Evolutionary conservation across 331 rosid species (phyloP).

Genomic region (Acacia concinna): DNA sequence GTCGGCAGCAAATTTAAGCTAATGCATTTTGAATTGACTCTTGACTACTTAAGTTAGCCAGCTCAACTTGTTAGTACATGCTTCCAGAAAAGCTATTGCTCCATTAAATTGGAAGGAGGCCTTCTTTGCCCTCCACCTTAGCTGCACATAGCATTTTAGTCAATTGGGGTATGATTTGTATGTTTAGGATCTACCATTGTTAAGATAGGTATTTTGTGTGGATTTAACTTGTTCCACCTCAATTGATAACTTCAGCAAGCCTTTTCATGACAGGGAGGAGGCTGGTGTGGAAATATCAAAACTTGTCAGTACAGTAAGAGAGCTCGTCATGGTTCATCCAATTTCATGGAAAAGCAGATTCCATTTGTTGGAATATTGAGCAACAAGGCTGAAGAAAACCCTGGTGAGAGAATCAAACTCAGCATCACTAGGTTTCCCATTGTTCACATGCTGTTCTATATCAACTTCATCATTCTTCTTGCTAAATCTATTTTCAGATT

Average conservation of each 20-base stretch:
- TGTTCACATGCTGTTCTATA: constrained; percentile 16
- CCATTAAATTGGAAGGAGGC: background rate
- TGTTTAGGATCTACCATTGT: background rate
- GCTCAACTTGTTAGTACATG: no score
- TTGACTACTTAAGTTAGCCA: no score
- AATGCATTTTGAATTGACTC: constrained; percentile 20
- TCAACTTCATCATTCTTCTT: constrained; percentile 18
- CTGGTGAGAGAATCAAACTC: constrained; percentile 48
- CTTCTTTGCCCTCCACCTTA: background rate
- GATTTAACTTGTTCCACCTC: constrained; percentile 19
- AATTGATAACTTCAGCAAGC: constrained; percentile 13
- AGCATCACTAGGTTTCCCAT: background rate
- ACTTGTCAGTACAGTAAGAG: constrained; percentile 72
- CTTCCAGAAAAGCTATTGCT: background rate
- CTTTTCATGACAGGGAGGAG: constrained; percentile 66
- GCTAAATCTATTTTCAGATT: constrained; percentile 53
- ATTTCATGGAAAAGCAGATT: constrained; percentile 70
- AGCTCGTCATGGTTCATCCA: constrained; percentile 84
- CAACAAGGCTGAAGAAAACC: constrained; percentile 70
- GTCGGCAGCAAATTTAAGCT: background rate
- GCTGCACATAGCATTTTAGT: background rate
- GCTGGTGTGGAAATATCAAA: constrained; percentile 74
- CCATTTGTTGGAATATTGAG: constrained; percentile 81
- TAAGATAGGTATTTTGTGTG: background rate
- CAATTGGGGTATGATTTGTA: background rate